Conservation (phyloP, 352 stramenopile genomes). For the Phytopythium litorale region DNA sequence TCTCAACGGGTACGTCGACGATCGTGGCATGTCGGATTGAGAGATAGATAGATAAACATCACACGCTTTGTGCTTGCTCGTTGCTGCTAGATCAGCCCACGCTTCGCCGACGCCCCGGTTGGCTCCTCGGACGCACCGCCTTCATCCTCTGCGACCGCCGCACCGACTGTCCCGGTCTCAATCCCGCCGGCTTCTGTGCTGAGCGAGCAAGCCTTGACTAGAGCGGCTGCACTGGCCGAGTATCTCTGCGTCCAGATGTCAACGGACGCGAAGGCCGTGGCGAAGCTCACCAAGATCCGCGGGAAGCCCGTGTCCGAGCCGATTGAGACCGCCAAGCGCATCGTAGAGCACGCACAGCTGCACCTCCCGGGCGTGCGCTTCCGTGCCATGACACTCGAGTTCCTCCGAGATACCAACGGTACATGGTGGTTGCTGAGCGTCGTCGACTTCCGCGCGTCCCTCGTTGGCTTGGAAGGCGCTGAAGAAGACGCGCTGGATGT, state of each 20-base stretch:
- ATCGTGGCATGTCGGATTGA: not conserved
- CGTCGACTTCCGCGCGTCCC: constrained; percentile 42
- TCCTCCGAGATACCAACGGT: constrained; percentile 57
- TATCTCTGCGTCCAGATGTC: constrained; percentile 41
- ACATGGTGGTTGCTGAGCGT: constrained; percentile 73
- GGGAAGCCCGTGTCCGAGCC: constrained; percentile 49
- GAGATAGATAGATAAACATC: not conserved
- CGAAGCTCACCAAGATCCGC: constrained; percentile 48
- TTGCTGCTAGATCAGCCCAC: constrained; percentile 31
- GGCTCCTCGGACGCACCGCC: constrained; percentile 1
- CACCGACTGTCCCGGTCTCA: not conserved
- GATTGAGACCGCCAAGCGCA: constrained; percentile 37
- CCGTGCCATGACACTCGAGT: constrained; percentile 52
- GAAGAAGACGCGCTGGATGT: not conserved
- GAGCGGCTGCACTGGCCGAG: constrained; percentile 16
- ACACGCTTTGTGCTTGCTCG: not conserved
- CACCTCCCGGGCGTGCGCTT: constrained; percentile 63
- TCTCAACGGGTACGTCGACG: constrained; percentile 53
- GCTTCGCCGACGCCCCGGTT: constrained; percentile 15
- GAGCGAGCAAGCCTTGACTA: constrained; percentile 26
- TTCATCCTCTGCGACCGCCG: not conserved
- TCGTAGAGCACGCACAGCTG: constrained; percentile 60
- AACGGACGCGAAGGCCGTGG: constrained; percentile 25
- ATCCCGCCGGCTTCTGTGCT: constrained; percentile 14
- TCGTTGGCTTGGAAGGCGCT: constrained; percentile 7